Conservation (phyloP, 192 early-diverging fungal genomes). For the Oehlia diaphana region DNA sequence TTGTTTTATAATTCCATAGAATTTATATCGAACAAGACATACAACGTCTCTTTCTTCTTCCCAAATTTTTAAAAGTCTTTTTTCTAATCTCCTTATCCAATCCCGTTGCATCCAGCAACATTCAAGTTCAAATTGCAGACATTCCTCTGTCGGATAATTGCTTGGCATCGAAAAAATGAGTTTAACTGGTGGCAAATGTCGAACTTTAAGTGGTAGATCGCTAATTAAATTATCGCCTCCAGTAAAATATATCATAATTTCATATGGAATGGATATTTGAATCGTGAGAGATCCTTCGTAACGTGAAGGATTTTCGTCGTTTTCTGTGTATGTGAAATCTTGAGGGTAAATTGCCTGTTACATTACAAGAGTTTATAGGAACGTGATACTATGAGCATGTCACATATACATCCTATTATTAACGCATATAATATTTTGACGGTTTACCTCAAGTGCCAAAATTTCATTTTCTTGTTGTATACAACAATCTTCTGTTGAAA, state of each 20-base stretch:
- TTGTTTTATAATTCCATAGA: background rate
- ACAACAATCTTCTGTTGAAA: background rate
- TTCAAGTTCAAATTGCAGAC: slow-evolving; percentile 20
- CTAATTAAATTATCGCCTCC: background rate
- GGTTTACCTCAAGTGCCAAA: slow-evolving; percentile 18
- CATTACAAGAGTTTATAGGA: background rate
- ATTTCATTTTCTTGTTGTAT: slow-evolving; percentile 30
- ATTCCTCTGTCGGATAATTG: slow-evolving; percentile 25
- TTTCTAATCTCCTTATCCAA: slow-evolving; percentile 13
- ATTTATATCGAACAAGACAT: slow-evolving; percentile 1
- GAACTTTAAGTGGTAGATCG: slow-evolving; percentile 20
- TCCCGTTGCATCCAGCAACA: slow-evolving; percentile 31
- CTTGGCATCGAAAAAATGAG: slow-evolving; percentile 33
- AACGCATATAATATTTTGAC: background rate
- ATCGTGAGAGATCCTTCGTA: slow-evolving; percentile 24
- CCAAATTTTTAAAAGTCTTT: slow-evolving; percentile 29
- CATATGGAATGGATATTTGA: slow-evolving; percentile 10
- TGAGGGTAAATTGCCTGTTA: slow-evolving; percentile 34
- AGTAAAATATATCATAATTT: slow-evolving; percentile 7
- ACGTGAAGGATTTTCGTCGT: background rate
- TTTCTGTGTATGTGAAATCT: slow-evolving; percentile 34
- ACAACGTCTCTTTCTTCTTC: slow-evolving; percentile 30
- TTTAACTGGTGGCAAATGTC: slow-evolving; percentile 31
- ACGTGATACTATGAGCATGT: background rate
- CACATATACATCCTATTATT: background rate